Base-by-base conservation (phyloP, 306 rosid species). In the Prunus salicina region DNA sequence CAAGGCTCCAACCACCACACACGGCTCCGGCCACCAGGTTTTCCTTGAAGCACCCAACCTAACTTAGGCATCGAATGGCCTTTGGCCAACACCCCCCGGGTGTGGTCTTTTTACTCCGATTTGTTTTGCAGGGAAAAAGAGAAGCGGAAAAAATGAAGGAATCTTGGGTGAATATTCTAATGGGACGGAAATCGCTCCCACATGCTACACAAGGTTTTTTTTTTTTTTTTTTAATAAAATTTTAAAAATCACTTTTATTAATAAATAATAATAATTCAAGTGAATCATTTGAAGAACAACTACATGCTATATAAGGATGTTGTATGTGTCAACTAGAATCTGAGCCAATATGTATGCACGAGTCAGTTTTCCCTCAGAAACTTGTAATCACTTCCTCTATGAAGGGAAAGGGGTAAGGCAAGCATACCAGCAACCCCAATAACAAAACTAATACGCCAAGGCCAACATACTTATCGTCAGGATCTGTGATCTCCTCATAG, bases 341-440 rank as follows among this genome's bases (percentile, higher is more conserved):
- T 61, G 69, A 73, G 27, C 58, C 46, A 73, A 28, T 60, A 60
- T 27, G 58, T 60, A 73, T 27, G 77, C 50, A 18, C 2, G 28
- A 27, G 22, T 47, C 20, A 27, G 49, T 32, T 27, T 72, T 28
- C 68, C 27, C 57, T 61, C 3, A 73, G 78, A 95, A 88, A 87
- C 65, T 87, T 5, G 90, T 19, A 34, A 87, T 81, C 74, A 67
- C 67, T 76, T 92, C 97, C 5, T 89, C 91, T 34, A 85, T 78
- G 86, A 92, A 96, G 69, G 99, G 92, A 53, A 95, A 92, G 45
- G 99, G 99, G 81, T 86, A 96, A 25, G 99, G 99, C 82, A 96
- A 84, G 86, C 99, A 96, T 8, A 92, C 96, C 78, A 96, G 82
- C 90, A 96, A 89, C 49, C 99, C 96, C 82, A 92, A 76, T 72